phyloP scores from a whole-genome alignment of 441 rosid species.

The Mallotus repandus region DNA sequence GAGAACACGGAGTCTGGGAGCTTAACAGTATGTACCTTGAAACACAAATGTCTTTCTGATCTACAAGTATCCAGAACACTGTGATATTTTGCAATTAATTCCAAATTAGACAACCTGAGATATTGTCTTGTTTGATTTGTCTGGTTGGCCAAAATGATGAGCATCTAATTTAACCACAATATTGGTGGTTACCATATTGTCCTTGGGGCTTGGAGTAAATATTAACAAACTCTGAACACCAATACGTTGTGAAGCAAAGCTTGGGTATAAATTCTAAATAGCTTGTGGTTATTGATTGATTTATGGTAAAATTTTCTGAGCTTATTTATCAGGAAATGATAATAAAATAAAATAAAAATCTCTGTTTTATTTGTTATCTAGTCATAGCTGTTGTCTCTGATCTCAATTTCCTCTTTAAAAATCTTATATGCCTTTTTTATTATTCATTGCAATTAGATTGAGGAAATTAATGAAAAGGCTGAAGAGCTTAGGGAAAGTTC shows the following conservation, averaged over 20 bases:
- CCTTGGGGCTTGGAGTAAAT: background rate
- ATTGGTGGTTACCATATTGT: background rate
- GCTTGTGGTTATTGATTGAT: background rate
- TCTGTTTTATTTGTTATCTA: background rate
- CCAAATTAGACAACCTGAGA: background rate
- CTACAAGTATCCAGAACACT: background rate
- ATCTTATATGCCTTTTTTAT: conserved; percentile 9
- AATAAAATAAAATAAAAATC: background rate
- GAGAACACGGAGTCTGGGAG: conserved; percentile 76
- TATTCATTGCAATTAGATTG: conserved; percentile 49
- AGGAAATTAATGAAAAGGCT: conserved; percentile 64
- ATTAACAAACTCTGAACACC: background rate
- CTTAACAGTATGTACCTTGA: conserved; percentile 53
- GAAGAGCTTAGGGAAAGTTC: conserved; percentile 39
- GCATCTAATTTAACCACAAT: background rate
- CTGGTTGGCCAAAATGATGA: background rate
- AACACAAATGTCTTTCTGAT: background rate
- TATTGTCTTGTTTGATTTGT: background rate
- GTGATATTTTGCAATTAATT: background rate
- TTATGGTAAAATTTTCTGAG: background rate
- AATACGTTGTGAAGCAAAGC: background rate
- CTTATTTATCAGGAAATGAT: background rate
- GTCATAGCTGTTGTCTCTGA: background rate
- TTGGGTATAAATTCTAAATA: background rate
- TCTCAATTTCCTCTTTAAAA: background rate